These are phyloP conservation scores for Phaeotremella fagi DNA, from an alignment of 768 basidiomycete genomes.

Conservation along the genomic window DNA sequence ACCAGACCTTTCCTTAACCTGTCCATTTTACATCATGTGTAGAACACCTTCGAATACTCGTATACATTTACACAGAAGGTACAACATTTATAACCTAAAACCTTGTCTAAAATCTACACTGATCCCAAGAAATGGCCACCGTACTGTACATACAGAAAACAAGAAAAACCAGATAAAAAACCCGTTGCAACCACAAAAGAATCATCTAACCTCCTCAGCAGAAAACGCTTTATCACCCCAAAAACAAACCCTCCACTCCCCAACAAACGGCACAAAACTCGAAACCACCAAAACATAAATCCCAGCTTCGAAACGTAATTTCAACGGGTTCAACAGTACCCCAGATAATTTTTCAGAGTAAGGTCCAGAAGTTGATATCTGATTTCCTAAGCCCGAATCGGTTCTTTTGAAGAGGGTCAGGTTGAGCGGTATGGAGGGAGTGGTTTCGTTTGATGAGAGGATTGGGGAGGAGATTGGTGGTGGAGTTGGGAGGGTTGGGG, in stretches of 20 bases:
- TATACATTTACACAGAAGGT: no score
- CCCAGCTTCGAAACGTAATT: constrained; percentile 56
- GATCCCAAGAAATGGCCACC: no score
- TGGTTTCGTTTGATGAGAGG: not conserved
- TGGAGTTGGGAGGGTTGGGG: no score
- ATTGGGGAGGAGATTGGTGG: not conserved
- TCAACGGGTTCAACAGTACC: constrained; percentile 53
- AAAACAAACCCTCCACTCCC: constrained; percentile 50
- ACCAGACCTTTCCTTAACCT: no score
- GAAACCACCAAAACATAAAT: constrained; percentile 73
- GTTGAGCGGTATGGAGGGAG: constrained; percentile 32
- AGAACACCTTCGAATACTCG: no score
- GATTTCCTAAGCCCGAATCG: constrained; percentile 45
- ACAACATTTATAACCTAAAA: no score
- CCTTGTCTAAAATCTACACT: no score
- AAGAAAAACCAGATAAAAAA: no score
- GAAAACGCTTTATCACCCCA: constrained; percentile 29
- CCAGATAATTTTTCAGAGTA: constrained; percentile 74
- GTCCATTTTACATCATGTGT: no score
- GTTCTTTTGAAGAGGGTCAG: constrained; percentile 49
- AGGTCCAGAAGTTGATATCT: constrained; percentile 66
- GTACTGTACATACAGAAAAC: no score
- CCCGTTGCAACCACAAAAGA: no score
- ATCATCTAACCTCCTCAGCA: constrained; percentile 9
- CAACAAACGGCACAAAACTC: constrained; percentile 59